Percentiles rank a stretch among this genome's conserved stretches.
These are phyloP conservation scores for Pyronema omphalodes DNA, from an alignment of 495 filamentous ascomycete genomes.

Conservation along the genomic window DNA sequence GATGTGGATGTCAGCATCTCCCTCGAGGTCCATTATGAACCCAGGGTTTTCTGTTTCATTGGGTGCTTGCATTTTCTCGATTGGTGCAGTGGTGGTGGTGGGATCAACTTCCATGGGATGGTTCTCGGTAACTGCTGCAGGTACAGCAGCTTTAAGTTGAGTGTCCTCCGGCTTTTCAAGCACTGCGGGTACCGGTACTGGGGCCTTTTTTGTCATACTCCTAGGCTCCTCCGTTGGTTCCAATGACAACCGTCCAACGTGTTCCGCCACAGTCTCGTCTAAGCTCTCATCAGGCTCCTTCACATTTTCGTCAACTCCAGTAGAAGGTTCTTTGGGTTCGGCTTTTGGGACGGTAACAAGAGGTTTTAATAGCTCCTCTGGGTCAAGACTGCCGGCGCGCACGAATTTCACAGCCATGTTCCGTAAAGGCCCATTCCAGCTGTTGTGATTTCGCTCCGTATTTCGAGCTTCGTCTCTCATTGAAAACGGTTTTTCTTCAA, in stretches of 20 bases:
- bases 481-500: slow-evolving; percentile 28
- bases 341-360: slow-evolving; percentile 7
- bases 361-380: slow-evolving; percentile 24
- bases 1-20: slow-evolving; percentile 4
- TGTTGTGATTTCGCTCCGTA: slow-evolving; percentile 41
- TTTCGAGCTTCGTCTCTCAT: slow-evolving; percentile 63
- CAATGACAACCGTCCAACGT: too few relatives aligned
- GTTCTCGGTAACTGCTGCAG: too few relatives aligned
- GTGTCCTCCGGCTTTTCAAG: too few relatives aligned
- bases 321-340: slow-evolving; percentile 2
- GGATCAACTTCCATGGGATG: too few relatives aligned
- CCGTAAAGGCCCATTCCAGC: slow-evolving; percentile 29
- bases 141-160: too few relatives aligned
- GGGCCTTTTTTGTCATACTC: too few relatives aligned
- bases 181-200: too few relatives aligned
- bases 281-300: background rate
- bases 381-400: slow-evolving; percentile 44
- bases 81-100: too few relatives aligned
- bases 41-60: background rate
- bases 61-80: too few relatives aligned
- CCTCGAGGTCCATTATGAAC: slow-evolving; percentile 8
- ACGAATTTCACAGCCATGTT: slow-evolving; percentile 43
- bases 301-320: background rate
- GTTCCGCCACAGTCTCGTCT: too few relatives aligned
- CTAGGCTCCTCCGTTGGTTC: too few relatives aligned